A percentile compares a stretch with the other conserved stretches of the same genome.
Conservation (phyloP, 2,329 filamentous ascomycete genomes). For the Dothideomycetidae sp. region DNA sequence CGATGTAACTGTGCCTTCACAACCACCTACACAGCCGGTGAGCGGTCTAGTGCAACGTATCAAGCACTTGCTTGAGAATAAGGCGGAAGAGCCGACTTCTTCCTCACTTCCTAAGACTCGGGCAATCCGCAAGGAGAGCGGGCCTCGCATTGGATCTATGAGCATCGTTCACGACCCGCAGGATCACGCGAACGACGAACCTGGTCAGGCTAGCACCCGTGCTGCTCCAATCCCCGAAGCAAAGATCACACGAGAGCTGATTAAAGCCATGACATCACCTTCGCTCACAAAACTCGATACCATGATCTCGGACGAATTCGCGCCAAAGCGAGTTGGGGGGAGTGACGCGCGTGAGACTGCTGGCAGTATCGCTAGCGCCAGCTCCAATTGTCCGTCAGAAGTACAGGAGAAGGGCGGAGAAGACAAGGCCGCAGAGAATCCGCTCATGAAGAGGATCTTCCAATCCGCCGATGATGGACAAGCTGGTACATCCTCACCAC, state of each 20-base stretch:
- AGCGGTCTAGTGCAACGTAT: slow-evolving; percentile 29
- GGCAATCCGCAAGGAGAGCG: slow-evolving; percentile 3
- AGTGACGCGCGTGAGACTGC: not conserved
- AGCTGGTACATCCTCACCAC: not conserved
- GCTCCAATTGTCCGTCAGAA: slow-evolving; percentile 6
- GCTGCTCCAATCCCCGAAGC: slow-evolving; percentile 8
- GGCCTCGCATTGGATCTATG: slow-evolving; percentile 14
- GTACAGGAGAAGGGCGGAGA: not conserved
- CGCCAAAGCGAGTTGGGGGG: slow-evolving; percentile 6
- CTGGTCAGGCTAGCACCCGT: not conserved
- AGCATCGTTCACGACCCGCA: slow-evolving; percentile 21
- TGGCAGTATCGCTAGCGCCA: slow-evolving; percentile 1
- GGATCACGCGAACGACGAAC: not conserved
- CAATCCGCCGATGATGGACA: not conserved
- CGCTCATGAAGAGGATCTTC: not conserved
- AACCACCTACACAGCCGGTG: slow-evolving; percentile 21
- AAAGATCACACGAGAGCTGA: slow-evolving; percentile 24
- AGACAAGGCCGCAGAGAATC: not conserved
- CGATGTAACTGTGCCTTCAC: slow-evolving; percentile 4
- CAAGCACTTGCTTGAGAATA: slow-evolving; percentile 29
- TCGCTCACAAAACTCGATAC: slow-evolving; percentile 15
- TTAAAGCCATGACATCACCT: slow-evolving; percentile 22
- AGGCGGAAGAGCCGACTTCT: slow-evolving; percentile 11
- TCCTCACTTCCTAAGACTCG: slow-evolving; percentile 1
- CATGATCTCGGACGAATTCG: slow-evolving; percentile 7